These are phyloP conservation scores for Cercospora canescens DNA, from an alignment of 2,329 filamentous ascomycete genomes.

Conservation along the genomic window DNA sequence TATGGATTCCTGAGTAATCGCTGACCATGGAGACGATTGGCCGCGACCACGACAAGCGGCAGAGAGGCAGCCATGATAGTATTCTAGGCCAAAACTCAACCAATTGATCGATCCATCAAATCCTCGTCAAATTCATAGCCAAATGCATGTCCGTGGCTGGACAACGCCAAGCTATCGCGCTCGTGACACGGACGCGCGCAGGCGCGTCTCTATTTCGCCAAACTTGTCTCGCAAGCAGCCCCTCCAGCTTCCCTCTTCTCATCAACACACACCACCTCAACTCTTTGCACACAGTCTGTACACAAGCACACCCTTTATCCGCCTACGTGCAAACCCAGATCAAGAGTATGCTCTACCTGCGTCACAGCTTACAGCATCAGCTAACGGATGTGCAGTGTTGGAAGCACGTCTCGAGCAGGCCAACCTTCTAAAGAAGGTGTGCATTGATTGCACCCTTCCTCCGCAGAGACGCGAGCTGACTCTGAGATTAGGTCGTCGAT, in stretches of 20 bases:
- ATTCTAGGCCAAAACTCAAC: background rate
- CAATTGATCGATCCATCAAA: background rate
- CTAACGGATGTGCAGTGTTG: conserved; percentile 63
- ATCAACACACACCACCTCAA: background rate
- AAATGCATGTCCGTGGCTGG: background rate
- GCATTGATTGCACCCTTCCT: background rate
- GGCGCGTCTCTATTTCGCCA: conserved; percentile 2
- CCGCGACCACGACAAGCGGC: no score
- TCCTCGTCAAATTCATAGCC: background rate
- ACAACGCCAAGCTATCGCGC: background rate
- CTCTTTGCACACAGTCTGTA: background rate
- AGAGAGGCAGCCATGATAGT: no score
- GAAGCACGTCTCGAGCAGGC: conserved; percentile 98
- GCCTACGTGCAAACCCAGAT: background rate
- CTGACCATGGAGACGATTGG: no score
- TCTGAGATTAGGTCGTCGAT: conserved; percentile 76
- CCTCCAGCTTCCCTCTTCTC: background rate
- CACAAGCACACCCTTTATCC: background rate
- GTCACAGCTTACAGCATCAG: background rate
- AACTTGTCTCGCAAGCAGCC: background rate
- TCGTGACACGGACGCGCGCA: background rate
- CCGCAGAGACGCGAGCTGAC: conserved; percentile 18
- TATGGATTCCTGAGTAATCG: no score
- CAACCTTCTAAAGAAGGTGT: conserved; percentile 88
- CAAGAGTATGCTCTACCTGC: conserved; percentile 15